These are phyloP conservation scores for Rutstroemia sp. DNA, from an alignment of 2,329 filamentous ascomycete genomes.

Conservation along the genomic window DNA sequence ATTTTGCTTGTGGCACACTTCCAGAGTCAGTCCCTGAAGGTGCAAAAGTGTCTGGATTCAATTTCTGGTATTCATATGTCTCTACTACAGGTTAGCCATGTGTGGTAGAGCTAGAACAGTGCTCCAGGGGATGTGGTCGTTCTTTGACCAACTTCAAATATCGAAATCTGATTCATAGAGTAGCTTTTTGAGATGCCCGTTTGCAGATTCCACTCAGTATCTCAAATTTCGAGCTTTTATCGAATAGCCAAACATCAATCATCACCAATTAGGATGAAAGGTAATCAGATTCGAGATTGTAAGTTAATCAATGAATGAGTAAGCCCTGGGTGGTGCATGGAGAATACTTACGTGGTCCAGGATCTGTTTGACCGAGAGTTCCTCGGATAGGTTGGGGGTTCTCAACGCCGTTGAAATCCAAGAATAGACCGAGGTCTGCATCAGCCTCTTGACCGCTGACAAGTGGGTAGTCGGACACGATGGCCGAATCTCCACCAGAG, in stretches of 20 bases:
- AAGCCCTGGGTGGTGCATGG: too few species aligned
- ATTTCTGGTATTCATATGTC: constrained; percentile 42
- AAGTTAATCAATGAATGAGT: too few species aligned
- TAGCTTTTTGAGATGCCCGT: not conserved
- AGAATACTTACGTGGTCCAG: constrained; percentile 35
- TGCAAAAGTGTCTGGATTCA: constrained; percentile 47
- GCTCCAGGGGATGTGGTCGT: too few species aligned
- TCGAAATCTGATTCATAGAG: not conserved
- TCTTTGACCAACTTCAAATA: too few species aligned
- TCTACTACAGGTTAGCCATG: constrained; percentile 15
- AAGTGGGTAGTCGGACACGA: constrained; percentile 34
- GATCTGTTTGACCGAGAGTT: constrained; percentile 39
- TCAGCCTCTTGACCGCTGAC: constrained; percentile 45
- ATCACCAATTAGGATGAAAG: too few species aligned
- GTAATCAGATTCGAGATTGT: not conserved
- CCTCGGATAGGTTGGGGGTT: constrained; percentile 50
- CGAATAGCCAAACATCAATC: too few species aligned
- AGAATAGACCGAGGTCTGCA: constrained; percentile 41
- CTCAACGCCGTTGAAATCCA: constrained; percentile 45
- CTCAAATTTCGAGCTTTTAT: too few species aligned
- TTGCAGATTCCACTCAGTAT: too few species aligned
- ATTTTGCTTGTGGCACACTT: constrained; percentile 40
- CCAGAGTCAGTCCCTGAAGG: constrained; percentile 47
- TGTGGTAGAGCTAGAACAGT: not conserved
- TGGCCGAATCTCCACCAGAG: constrained; percentile 33